A percentile compares a stretch with the other conserved stretches of the same genome.
Conservation (phyloP, 768 basidiomycete genomes). For the Leucosporidium scottii region DNA sequence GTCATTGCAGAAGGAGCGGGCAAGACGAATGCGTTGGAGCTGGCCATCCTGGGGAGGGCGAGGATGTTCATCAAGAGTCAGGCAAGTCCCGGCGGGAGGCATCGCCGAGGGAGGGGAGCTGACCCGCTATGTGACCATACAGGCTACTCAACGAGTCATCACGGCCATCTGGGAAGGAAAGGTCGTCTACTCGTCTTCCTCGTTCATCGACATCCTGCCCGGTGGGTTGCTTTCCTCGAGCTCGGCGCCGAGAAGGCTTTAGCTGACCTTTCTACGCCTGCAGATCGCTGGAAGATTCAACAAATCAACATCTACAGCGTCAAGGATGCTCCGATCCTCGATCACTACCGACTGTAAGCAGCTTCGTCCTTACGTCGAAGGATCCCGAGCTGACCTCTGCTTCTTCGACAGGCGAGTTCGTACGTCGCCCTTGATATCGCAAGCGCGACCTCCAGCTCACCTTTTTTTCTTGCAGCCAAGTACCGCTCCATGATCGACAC, state of each 20-base stretch:
- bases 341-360: constrained; percentile 31
- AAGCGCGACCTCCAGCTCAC: neutral
- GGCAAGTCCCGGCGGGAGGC: constrained; percentile 39
- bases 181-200: constrained; percentile 44
- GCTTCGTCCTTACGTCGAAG: too few relatives aligned
- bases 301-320: constrained; percentile 46
- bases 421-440: neutral
- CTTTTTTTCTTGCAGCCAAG: neutral
- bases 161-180: constrained; percentile 43
- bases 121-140: neutral
- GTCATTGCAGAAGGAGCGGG: constrained; percentile 14
- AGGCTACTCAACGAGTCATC: constrained; percentile 26
- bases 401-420: neutral
- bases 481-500: constrained; percentile 30
- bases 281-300: constrained; percentile 44
- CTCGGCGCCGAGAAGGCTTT: neutral
- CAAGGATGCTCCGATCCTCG: constrained; percentile 42
- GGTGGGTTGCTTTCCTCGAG: neutral
- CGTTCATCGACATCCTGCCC: constrained; percentile 36
- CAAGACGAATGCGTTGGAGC: constrained; percentile 29
- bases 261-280: neutral
- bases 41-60: constrained; percentile 26
- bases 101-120: neutral
- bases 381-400: too few relatives aligned
- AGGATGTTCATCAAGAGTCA: constrained; percentile 40